Conservation (phyloP, 148 eudicot genomes). For the Diospyros kaki region DNA sequence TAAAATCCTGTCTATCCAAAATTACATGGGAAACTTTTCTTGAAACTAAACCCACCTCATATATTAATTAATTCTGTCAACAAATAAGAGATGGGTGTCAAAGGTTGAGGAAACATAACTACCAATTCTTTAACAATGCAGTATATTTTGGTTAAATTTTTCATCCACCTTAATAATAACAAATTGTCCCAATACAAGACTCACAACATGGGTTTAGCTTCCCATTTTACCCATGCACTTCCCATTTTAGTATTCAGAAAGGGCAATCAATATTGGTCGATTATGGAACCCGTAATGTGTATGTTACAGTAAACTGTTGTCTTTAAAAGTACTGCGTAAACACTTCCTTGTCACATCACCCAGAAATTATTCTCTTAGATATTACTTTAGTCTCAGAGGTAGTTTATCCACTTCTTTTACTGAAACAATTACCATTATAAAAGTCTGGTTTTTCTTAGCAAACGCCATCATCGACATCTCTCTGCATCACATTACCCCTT, state of each 20-base stretch:
- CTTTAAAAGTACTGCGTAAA: not conserved
- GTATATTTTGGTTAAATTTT: not conserved
- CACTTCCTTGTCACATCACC: not conserved
- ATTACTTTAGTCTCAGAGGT: not conserved
- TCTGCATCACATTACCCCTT: too few species aligned
- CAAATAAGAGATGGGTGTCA: not conserved
- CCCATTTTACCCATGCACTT: not conserved
- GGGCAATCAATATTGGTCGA: not conserved
- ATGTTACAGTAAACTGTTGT: not conserved
- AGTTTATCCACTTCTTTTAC: not conserved
- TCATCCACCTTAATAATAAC: not conserved
- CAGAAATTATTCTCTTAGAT: not conserved
- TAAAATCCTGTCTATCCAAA: too few species aligned
- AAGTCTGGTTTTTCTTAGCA: too few species aligned
- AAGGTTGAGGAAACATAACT: not conserved
- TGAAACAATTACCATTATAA: not conserved
- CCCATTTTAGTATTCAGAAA: not conserved
- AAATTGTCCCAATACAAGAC: not conserved
- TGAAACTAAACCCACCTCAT: not conserved
- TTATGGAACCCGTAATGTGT: not conserved
- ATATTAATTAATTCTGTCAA: not conserved
- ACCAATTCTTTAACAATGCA: not conserved
- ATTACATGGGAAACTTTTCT: not conserved
- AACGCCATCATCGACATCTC: too few species aligned
- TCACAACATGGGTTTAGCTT: not conserved